A percentile compares a stretch with the other conserved stretches of the same genome.
Evolutionary conservation across 2,329 filamentous ascomycete species (phyloP).

Genomic region (Sporothrix variecibatus): DNA sequence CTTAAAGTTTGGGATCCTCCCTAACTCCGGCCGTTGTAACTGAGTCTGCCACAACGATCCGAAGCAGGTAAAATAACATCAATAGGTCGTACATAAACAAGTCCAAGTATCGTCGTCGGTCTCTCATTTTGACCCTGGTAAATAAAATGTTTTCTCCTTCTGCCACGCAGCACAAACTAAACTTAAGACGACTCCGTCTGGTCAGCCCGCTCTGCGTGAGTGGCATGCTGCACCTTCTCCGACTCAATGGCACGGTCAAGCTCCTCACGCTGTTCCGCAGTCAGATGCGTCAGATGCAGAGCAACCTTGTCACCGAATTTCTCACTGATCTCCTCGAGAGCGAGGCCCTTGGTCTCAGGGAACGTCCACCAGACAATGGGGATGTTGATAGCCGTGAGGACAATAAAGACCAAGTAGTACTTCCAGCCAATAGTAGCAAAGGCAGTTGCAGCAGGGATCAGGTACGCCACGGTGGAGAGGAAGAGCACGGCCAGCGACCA

Average conservation of each 20-base stretch:
- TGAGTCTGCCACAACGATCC: no score
- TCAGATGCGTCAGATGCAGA: conserved; percentile 9
- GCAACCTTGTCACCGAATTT: conserved; percentile 24
- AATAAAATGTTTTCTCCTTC: no score
- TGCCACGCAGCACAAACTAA: neutral
- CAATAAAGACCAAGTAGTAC: conserved; percentile 24
- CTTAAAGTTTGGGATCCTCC: no score
- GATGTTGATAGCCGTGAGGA: conserved; percentile 6
- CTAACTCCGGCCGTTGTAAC: no score
- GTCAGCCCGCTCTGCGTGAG: neutral
- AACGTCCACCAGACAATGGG: conserved; percentile 10
- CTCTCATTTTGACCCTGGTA: no score
- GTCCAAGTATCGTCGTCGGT: no score
- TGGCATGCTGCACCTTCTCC: neutral
- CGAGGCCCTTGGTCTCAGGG: conserved; percentile 24
- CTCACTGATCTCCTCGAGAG: conserved; percentile 23
- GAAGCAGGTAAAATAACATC: no score
- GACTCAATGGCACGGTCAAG: conserved; percentile 3
- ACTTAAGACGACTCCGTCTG: neutral
- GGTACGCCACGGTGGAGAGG: conserved; percentile 9
- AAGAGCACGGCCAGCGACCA: conserved; percentile 13
- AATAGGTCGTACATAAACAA: no score
- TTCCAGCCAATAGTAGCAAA: conserved; percentile 23
- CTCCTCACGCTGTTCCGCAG: conserved; percentile 9
- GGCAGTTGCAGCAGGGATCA: neutral